Conservation (phyloP, 1,284 basidiomycete genomes). For the Irpex sp. region DNA sequence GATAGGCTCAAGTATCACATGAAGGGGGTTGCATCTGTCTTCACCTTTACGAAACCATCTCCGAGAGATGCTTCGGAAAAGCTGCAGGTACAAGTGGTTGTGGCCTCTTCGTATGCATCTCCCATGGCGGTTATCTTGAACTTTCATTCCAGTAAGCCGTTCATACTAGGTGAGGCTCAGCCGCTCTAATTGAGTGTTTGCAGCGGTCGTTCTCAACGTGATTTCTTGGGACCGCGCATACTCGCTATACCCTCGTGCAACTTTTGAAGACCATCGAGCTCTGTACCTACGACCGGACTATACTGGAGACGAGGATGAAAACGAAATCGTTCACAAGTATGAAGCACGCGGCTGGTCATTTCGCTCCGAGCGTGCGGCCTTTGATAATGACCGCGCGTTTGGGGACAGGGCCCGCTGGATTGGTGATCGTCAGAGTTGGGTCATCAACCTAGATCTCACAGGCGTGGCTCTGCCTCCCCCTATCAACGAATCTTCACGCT, state of each 20-base stretch:
- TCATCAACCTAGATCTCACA: slow-evolving; percentile 16
- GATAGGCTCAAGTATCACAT: not conserved
- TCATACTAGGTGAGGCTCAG: not conserved
- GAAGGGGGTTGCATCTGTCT: slow-evolving; percentile 7
- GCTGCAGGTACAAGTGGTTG: slow-evolving; percentile 15
- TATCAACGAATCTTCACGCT: not conserved
- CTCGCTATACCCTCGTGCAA: slow-evolving; percentile 27
- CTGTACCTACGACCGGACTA: slow-evolving; percentile 11
- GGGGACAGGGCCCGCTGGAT: slow-evolving; percentile 20
- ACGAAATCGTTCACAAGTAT: slow-evolving; percentile 22
- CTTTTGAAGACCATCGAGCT: slow-evolving; percentile 23
- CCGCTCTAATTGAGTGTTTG: slow-evolving; percentile 27
- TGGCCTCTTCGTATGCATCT: not conserved
- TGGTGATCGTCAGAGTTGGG: slow-evolving; percentile 21
- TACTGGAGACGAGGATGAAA: slow-evolving; percentile 3
- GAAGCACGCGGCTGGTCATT: slow-evolving; percentile 21
- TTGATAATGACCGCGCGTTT: slow-evolving; percentile 13
- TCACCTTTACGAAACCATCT: slow-evolving; percentile 9
- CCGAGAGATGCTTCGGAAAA: not conserved
- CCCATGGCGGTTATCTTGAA: slow-evolving; percentile 14
- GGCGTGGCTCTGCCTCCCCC: slow-evolving; percentile 14
- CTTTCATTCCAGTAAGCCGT: slow-evolving; percentile 15
- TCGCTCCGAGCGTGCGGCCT: not conserved
- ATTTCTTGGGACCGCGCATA: slow-evolving; percentile 23
- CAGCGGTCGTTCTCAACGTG: slow-evolving; percentile 27